phyloP scores from a whole-genome alignment of 2,329 filamentous ascomycete genomes.

The Fusarium sp. region DNA sequence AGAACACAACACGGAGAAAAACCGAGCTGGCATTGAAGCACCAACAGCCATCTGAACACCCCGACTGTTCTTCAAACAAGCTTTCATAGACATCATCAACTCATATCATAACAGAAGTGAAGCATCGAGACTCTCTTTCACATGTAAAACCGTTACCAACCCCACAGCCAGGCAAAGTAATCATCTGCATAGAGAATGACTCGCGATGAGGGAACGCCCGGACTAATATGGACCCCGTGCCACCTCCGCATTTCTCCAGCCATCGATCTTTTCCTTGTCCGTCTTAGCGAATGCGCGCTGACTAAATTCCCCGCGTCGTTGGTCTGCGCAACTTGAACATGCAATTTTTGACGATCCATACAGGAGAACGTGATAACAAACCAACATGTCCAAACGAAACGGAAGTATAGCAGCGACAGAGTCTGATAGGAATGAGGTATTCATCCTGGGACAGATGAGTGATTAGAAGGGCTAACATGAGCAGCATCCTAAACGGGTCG shows the following conservation, averaged over 20 bases:
- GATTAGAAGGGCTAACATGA: not conserved
- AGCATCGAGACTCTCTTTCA: not conserved
- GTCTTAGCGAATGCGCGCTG: not conserved
- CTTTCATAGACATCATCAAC: not conserved
- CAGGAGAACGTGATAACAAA: not conserved
- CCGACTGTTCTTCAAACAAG: too few relatives aligned
- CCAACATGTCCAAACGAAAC: conserved; percentile 18
- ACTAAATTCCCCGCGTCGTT: conserved; percentile 25
- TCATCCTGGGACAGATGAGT: too few relatives aligned
- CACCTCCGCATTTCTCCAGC: conserved; percentile 16
- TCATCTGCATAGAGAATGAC: not conserved
- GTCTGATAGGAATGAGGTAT: conserved; percentile 5
- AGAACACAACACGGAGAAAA: too few relatives aligned
- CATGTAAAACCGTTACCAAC: not conserved
- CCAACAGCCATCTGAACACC: not conserved
- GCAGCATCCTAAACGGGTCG: conserved; percentile 23
- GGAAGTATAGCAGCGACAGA: not conserved
- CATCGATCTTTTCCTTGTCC: not conserved
- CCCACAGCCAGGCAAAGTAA: not conserved
- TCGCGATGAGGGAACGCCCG: not conserved
- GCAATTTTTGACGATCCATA: not conserved
- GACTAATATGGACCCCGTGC: conserved; percentile 4
- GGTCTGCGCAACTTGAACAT: not conserved
- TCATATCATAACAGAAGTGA: not conserved
- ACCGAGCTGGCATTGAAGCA: too few relatives aligned